phyloP scores from a whole-genome alignment of 1,284 basidiomycete genomes.

The Gymnopus androsaceus region DNA sequence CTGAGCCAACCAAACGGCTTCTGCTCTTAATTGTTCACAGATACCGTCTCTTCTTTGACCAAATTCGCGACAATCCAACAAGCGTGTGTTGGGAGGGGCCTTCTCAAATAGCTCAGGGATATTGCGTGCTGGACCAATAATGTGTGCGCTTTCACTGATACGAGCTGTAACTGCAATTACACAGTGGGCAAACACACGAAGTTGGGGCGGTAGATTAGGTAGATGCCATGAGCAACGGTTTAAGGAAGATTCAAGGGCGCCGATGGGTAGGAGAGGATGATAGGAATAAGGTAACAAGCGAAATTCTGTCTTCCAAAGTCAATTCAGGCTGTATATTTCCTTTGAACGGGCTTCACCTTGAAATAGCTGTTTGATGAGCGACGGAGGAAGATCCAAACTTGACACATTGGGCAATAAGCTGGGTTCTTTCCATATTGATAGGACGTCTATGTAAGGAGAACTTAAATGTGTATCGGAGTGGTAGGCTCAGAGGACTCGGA shows the following conservation, averaged over 20 bases:
- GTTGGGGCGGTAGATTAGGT: conserved; percentile 2
- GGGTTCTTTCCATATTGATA: too few species aligned
- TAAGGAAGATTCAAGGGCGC: not conserved
- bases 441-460: too few species aligned
- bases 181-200: conserved; percentile 8
- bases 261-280: conserved; percentile 3
- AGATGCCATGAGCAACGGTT: not conserved
- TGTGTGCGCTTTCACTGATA: not conserved
- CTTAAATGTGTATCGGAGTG: too few species aligned
- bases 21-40: conserved; percentile 4
- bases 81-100: not conserved
- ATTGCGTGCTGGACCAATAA: not conserved
- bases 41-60: conserved; percentile 5
- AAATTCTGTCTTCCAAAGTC: not conserved
- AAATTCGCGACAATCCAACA: not conserved
- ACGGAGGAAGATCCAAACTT: not conserved
- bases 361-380: conserved; percentile 6
- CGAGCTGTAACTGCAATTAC: conserved; percentile 6
- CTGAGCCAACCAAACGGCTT: conserved; percentile 9
- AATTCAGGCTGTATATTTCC: too few species aligned
- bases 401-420: not conserved
- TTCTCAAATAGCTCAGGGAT: not conserved
- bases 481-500: too few species aligned
- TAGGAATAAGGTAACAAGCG: not conserved
- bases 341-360: conserved; percentile 2